phyloP scores from a whole-genome alignment of 2,329 filamentous ascomycete genomes.

The Blastomyces parvus region DNA sequence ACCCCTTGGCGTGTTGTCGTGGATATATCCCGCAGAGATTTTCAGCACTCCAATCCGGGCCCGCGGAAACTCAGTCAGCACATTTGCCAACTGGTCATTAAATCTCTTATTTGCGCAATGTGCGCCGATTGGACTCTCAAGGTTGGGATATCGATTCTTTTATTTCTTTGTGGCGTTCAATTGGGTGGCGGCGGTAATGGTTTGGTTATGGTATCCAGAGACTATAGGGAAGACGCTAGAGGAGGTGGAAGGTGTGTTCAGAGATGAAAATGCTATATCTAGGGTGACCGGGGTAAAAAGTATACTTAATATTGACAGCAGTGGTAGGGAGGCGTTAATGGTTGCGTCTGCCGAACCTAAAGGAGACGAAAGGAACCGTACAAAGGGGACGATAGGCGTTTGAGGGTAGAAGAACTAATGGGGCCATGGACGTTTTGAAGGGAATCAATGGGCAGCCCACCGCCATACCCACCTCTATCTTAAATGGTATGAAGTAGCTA shows the following conservation, averaged over 20 bases:
- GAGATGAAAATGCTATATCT: not conserved
- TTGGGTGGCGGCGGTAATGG: conserved; percentile 30
- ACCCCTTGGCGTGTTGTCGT: conserved; percentile 37
- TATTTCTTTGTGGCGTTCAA: conserved; percentile 44
- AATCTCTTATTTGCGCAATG: conserved; percentile 44
- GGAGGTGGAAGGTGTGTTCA: conserved; percentile 27
- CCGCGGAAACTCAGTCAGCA: conserved; percentile 36
- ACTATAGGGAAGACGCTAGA: conserved; percentile 32
- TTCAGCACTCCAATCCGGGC: conserved; percentile 39
- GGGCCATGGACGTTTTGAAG: not conserved
- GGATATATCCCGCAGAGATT: conserved; percentile 41
- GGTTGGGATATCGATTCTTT: conserved; percentile 42
- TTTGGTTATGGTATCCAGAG: conserved; percentile 35
- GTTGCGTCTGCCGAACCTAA: not conserved
- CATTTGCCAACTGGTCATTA: conserved; percentile 35
- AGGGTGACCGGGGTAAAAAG: not conserved
- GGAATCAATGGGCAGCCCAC: not conserved
- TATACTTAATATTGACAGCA: not conserved
- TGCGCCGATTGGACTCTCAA: conserved; percentile 36
- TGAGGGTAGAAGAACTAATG: not conserved
- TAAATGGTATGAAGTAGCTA: not conserved
- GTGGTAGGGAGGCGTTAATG: not conserved
- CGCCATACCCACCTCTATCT: not conserved
- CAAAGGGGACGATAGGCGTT: not conserved
- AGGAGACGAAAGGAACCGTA: not conserved